Evolutionary conservation across 169 alveolate species (phyloP).

Genomic region (Plasmodium coatneyi): DNA sequence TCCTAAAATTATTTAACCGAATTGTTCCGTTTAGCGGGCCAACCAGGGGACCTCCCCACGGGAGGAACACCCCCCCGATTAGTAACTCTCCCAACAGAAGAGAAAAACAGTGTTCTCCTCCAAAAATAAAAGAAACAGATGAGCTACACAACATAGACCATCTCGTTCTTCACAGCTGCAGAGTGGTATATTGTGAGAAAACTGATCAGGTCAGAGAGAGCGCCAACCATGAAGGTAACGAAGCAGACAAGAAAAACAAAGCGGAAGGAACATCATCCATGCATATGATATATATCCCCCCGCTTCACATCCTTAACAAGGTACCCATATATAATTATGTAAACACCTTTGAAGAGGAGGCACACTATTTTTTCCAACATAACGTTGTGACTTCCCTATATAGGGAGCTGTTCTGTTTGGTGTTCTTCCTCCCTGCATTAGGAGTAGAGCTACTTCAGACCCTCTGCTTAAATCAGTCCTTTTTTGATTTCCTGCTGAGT

Average conservation of each 20-base stretch:
- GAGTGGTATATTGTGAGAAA: background rate
- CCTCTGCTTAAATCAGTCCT: conserved; percentile 8
- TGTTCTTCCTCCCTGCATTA: conserved; percentile 11
- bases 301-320: conserved; percentile 26
- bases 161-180: conserved; percentile 1
- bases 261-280: background rate
- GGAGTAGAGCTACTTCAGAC: background rate
- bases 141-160: background rate
- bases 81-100: background rate
- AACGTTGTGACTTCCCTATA: background rate
- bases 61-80: background rate
- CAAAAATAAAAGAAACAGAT: background rate
- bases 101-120: background rate
- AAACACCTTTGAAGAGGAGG: conserved; percentile 25
- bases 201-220: background rate
- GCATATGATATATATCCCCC: conserved; percentile 38
- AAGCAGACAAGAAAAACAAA: background rate
- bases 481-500: background rate
- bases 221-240: background rate
- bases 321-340: conserved; percentile 22
- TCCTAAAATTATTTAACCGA: background rate
- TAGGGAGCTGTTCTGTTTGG: conserved; percentile 13
- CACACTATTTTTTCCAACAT: background rate
- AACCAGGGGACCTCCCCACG: background rate
- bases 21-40: background rate